Evolutionary conservation across 805 yeast genomes (phyloP).

Genomic region (Soucietia sequanensis): DNA sequence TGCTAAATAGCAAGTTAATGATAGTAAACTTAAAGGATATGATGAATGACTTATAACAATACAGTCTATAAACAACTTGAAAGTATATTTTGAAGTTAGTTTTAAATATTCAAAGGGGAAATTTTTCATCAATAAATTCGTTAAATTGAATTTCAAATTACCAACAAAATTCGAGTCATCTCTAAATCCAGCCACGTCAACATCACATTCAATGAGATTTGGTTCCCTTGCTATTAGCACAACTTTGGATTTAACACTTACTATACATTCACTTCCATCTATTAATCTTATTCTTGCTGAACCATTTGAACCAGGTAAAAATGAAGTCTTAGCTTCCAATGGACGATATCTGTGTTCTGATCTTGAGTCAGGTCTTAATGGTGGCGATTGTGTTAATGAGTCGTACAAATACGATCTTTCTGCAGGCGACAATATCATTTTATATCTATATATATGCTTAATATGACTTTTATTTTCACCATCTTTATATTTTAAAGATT

Average conservation of each 20-base stretch:
- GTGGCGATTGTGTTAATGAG: constrained; percentile 58
- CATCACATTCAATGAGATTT: constrained; percentile 67
- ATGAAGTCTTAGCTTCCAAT: constrained; percentile 74
- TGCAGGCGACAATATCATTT: constrained; percentile 70
- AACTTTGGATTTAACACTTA: constrained; percentile 85
- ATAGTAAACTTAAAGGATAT: constrained; percentile 76
- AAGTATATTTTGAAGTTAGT: constrained; percentile 73
- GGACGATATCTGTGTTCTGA: constrained; percentile 75
- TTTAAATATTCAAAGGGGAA: constrained; percentile 53
- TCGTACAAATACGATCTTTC: constrained; percentile 76
- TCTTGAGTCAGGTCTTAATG: constrained; percentile 86
- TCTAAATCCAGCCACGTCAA: constrained; percentile 76
- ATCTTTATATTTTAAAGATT: background rate
- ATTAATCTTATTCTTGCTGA: constrained; percentile 81
- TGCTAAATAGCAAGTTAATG: constrained; percentile 81
- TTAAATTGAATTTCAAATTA: constrained; percentile 61
- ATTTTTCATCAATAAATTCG: constrained; percentile 50
- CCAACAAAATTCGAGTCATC: constrained; percentile 74
- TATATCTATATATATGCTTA: too few relatives aligned
- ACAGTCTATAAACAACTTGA: constrained; percentile 75
- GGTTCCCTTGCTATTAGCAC: constrained; percentile 42
- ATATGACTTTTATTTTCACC: too few relatives aligned
- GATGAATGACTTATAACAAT: constrained; percentile 74
- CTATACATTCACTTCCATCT: constrained; percentile 93
- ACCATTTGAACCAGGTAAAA: constrained; percentile 87